phyloP scores from a whole-genome alignment of 371 early-diverging fungal species.

The Mortierella sp. region DNA sequence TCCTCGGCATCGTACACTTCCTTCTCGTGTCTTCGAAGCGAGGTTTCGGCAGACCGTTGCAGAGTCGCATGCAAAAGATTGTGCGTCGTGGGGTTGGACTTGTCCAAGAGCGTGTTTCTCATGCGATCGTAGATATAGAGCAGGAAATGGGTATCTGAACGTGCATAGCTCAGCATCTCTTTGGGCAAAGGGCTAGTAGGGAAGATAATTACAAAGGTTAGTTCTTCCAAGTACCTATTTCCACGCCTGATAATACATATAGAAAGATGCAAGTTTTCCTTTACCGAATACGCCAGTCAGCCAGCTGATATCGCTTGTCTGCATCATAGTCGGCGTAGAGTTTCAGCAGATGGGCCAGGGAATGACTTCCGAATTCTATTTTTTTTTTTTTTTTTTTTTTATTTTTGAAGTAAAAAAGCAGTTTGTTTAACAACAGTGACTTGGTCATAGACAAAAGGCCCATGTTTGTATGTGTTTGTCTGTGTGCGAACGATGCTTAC shows the following conservation, averaged over 20 bases:
- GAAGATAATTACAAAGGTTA: neutral
- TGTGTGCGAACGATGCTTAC: conserved; percentile 26
- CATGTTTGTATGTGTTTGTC: neutral
- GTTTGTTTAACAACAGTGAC: too few species aligned
- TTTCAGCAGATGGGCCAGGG: conserved; percentile 86
- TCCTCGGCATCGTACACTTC: conserved; percentile 81
- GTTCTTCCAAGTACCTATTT: neutral
- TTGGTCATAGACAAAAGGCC: neutral
- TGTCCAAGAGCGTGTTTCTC: conserved; percentile 81
- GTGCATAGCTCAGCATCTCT: conserved; percentile 95
- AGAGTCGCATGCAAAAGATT: conserved; percentile 77
- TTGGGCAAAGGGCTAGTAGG: conserved; percentile 82
- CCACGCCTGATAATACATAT: neutral
- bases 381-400: neutral
- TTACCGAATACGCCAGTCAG: conserved; percentile 96
- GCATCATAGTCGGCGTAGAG: conserved; percentile 83
- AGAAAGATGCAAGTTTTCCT: neutral
- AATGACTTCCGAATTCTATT: conserved; percentile 74
- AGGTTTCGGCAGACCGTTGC: conserved; percentile 75
- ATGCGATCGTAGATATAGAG: conserved; percentile 93
- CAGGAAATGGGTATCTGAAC: conserved; percentile 96
- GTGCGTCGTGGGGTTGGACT: conserved; percentile 64
- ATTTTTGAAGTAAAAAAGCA: too few species aligned
- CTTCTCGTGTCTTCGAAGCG: conserved; percentile 79
- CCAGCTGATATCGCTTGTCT: conserved; percentile 95